Evolutionary conservation across 495 filamentous ascomycete genomes (phyloP).

Genomic region (Lentithecium fluviatile): DNA sequence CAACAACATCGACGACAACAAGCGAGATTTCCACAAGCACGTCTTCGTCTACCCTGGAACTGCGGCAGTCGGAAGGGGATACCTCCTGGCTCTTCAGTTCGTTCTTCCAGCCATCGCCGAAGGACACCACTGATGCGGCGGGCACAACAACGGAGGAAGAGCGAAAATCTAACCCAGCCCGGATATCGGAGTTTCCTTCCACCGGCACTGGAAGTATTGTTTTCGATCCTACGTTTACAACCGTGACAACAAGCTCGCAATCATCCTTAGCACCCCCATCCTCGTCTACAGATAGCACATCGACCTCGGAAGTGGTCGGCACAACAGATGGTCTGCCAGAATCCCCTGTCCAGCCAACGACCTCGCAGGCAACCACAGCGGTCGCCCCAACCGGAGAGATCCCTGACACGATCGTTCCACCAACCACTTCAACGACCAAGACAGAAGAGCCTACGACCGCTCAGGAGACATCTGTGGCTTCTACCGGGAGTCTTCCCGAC

Average conservation of each 20-base stretch:
- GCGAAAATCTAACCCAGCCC: not conserved
- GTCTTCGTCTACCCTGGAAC: slow-evolving; percentile 13
- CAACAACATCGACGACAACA: slow-evolving; percentile 33
- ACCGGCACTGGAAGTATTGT: not conserved
- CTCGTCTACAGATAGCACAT: not conserved
- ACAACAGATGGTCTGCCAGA: not conserved
- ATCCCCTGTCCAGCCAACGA: too few relatives aligned
- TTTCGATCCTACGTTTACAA: not conserved
- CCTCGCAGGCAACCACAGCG: not conserved
- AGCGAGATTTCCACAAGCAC: slow-evolving; percentile 17
- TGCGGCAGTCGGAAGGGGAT: slow-evolving; percentile 13
- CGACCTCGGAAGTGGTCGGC: not conserved
- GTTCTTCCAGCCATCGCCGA: slow-evolving; percentile 8
- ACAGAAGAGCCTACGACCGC: too few relatives aligned
- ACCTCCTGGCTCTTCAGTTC: slow-evolving; percentile 14
- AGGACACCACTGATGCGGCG: not conserved
- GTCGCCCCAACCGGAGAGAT: slow-evolving; percentile 14
- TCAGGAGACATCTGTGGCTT: not conserved
- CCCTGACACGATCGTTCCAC: slow-evolving; percentile 21
- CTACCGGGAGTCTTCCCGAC: slow-evolving; percentile 3
- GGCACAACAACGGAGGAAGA: slow-evolving; percentile 14
- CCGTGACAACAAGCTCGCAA: too few relatives aligned
- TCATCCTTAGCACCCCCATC: not conserved
- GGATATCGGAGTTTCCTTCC: not conserved
- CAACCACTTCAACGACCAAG: not conserved